These are phyloP conservation scores for Phytophthora tentaculata DNA, from an alignment of 352 stramenopile genomes.

Conservation along the genomic window DNA sequence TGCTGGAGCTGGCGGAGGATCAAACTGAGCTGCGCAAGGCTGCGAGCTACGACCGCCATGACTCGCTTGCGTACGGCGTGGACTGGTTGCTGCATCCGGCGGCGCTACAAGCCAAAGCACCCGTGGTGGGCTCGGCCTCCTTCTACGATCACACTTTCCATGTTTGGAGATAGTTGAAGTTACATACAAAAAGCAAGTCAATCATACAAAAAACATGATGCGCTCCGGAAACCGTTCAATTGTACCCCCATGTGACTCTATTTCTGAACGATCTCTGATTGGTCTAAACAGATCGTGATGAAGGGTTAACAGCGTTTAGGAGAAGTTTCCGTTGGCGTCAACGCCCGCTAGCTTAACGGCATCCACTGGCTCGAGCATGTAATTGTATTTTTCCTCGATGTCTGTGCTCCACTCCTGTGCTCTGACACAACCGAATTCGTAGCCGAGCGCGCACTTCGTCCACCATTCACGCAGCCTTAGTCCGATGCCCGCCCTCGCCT, in stretches of 20 bases:
- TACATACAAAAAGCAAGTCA: constrained; percentile 13
- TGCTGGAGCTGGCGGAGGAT: constrained; percentile 41
- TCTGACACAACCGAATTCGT: constrained; percentile 20
- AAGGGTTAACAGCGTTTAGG: constrained; percentile 12
- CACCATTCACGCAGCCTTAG: neutral
- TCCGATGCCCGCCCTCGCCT: neutral
- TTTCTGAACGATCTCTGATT: constrained; percentile 3
- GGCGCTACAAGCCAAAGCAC: constrained; percentile 42
- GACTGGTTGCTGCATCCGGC: constrained; percentile 75
- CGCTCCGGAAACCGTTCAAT: neutral
- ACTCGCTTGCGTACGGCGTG: constrained; percentile 85
- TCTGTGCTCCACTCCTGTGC: too few species aligned
- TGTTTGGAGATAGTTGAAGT: constrained; percentile 54
- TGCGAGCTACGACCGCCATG: constrained; percentile 60
- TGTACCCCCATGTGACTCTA: too few species aligned
- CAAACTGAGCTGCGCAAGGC: constrained; percentile 27
- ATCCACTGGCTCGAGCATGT: neutral
- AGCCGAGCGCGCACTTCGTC: constrained; percentile 6
- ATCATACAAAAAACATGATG: neutral
- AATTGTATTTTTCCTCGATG: too few species aligned
- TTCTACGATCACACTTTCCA: constrained; percentile 88
- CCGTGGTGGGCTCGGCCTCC: constrained; percentile 73
- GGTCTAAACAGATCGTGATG: constrained; percentile 1
- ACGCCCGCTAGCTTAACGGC: neutral
- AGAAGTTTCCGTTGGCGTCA: constrained; percentile 19